A percentile compares a stretch with the other conserved stretches of the same genome.
Evolutionary conservation across 2,329 filamentous ascomycete species (phyloP).

Genomic region (Zasmidium citrigriseum): DNA sequence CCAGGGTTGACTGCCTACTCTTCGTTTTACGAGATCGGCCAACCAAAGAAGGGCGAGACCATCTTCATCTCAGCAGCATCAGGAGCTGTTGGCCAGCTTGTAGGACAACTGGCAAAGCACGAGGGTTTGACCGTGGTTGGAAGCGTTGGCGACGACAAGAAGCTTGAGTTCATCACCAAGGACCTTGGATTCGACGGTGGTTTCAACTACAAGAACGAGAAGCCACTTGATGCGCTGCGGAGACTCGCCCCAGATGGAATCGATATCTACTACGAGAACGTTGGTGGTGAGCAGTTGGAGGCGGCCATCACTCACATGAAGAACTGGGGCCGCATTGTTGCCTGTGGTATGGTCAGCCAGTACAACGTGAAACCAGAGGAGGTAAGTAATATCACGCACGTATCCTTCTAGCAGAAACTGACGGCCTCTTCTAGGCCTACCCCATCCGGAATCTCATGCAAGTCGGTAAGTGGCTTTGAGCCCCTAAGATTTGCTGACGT

Average conservation of each 20-base stretch:
- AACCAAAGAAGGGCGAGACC: constrained; percentile 75
- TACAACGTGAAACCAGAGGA: constrained; percentile 67
- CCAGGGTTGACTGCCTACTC: constrained; percentile 75
- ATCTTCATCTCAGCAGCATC: constrained; percentile 81
- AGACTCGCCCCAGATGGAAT: constrained; percentile 75
- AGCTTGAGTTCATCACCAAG: constrained; percentile 72
- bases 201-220: constrained; percentile 90
- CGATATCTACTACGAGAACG: constrained; percentile 80
- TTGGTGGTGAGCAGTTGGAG: constrained; percentile 71
- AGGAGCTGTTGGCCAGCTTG: constrained; percentile 79
- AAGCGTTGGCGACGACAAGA: constrained; percentile 76
- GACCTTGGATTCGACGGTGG: constrained; percentile 71
- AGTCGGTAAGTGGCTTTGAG: too few relatives aligned
- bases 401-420: not conserved
- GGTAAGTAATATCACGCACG: not conserved
- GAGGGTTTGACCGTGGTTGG: constrained; percentile 79
- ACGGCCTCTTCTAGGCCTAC: constrained; percentile 49
- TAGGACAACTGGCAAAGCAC: constrained; percentile 80
- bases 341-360: constrained; percentile 68
- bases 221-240: constrained; percentile 64
- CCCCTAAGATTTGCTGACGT: too few relatives aligned
- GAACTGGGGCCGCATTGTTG: constrained; percentile 65
- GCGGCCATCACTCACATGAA: constrained; percentile 68
- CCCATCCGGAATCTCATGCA: constrained; percentile 67
- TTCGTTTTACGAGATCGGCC: constrained; percentile 72